Evolutionary conservation across 768 basidiomycete species (phyloP).

Genomic region (Trametes elegans): DNA sequence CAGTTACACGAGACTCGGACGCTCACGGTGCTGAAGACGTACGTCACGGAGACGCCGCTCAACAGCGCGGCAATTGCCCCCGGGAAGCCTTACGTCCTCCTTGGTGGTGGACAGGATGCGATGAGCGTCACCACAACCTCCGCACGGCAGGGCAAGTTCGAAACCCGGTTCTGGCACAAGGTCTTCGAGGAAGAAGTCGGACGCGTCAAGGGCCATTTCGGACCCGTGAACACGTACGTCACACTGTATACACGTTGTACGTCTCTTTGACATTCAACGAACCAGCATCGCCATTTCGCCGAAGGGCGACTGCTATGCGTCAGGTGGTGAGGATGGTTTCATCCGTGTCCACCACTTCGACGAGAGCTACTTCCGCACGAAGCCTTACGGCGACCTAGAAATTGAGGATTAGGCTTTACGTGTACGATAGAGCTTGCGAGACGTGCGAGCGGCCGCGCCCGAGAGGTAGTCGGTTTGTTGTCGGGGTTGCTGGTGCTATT

Average conservation of each 20-base stretch:
- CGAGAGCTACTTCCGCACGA: constrained; percentile 88
- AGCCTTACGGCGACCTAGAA: constrained; percentile 90
- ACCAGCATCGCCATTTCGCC: constrained; percentile 90
- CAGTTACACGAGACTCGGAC: constrained; percentile 89
- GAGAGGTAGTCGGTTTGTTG: constrained; percentile 2
- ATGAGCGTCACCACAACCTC: constrained; percentile 97
- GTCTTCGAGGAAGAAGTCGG: constrained; percentile 97
- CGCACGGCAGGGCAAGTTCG: constrained; percentile 92
- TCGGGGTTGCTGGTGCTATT: constrained; percentile 3
- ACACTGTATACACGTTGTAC: constrained; percentile 25
- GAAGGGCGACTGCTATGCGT: constrained; percentile 82
- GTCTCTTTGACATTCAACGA: constrained; percentile 5
- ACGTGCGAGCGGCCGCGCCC: not conserved
- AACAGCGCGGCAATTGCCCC: constrained; percentile 92
- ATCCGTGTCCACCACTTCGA: constrained; percentile 91
- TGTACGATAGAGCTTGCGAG: constrained; percentile 4
- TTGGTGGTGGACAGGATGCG: constrained; percentile 97
- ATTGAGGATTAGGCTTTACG: constrained; percentile 46
- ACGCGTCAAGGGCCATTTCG: constrained; percentile 96
- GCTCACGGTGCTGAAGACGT: constrained; percentile 90
- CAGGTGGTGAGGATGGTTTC: constrained; percentile 96
- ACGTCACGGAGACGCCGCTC: constrained; percentile 87
- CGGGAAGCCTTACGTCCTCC: constrained; percentile 81
- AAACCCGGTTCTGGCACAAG: constrained; percentile 97
- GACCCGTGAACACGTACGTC: constrained; percentile 94